Conservation (phyloP, 805 yeast species). For the Myxozyma kluyveri region DNA sequence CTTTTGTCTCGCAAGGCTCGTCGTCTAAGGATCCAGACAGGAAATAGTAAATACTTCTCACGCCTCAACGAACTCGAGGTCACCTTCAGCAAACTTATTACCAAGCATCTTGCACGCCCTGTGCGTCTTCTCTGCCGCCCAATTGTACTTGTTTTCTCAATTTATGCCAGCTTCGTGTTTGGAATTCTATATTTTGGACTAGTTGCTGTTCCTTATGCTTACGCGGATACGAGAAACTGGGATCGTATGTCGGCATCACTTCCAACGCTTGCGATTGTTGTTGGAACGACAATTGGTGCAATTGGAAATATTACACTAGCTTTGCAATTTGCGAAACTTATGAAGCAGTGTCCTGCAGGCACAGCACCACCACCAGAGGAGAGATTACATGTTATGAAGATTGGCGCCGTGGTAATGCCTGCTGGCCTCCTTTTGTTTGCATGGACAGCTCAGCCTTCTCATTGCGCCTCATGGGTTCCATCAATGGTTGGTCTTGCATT, state of each 20-base stretch:
- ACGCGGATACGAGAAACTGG: slow-evolving; percentile 39
- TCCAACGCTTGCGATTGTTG: slow-evolving; percentile 39
- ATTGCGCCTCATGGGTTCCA: slow-evolving; percentile 48
- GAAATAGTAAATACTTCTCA: slow-evolving; percentile 81
- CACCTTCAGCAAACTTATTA: slow-evolving; percentile 63
- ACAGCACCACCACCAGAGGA: slow-evolving; percentile 59
- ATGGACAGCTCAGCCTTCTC: slow-evolving; percentile 51
- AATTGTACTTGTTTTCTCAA: slow-evolving; percentile 43
- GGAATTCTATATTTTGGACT: slow-evolving; percentile 46
- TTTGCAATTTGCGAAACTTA: slow-evolving; percentile 34
- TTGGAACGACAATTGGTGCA: slow-evolving; percentile 40
- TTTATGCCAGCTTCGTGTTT: slow-evolving; percentile 46
- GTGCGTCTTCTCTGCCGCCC: slow-evolving; percentile 65
- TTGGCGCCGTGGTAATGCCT: slow-evolving; percentile 43
- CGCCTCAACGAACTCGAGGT: slow-evolving; percentile 85
- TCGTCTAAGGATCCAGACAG: slow-evolving; percentile 69
- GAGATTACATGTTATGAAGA: slow-evolving; percentile 55
- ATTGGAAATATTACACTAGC: slow-evolving; percentile 34
- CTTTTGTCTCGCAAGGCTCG: slow-evolving; percentile 66
- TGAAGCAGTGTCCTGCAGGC: slow-evolving; percentile 33
- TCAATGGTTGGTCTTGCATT: slow-evolving; percentile 58
- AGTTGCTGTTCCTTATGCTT: slow-evolving; percentile 43
- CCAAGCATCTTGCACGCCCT: slow-evolving; percentile 76
- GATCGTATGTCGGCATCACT: slow-evolving; percentile 35
- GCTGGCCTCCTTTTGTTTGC: slow-evolving; percentile 60